These are phyloP conservation scores for Trichoderma harzianum DNA, from an alignment of 2,329 filamentous ascomycete species.

Conservation along the genomic window DNA sequence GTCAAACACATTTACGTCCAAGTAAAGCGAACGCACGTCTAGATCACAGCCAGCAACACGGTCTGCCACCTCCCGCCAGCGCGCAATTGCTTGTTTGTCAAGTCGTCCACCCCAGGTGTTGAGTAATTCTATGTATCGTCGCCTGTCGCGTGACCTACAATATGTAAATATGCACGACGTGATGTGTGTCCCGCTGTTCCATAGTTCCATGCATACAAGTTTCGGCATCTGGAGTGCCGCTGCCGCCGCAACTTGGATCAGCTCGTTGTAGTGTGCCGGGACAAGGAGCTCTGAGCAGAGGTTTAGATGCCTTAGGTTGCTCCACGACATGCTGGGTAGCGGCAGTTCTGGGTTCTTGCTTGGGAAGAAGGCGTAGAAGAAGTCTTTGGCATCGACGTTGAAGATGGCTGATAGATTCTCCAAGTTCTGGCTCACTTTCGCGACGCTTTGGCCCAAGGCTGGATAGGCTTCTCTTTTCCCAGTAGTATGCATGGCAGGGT, in stretches of 20 bases:
- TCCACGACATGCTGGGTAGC: neutral
- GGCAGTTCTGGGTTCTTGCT: neutral
- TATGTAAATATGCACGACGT: neutral
- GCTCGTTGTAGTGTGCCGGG: neutral
- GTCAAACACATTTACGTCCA: neutral
- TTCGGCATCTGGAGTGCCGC: neutral
- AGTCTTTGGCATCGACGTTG: neutral
- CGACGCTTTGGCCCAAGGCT: neutral
- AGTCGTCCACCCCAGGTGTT: neutral
- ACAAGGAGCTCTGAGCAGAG: neutral
- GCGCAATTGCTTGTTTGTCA: neutral
- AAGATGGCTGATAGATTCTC: neutral
- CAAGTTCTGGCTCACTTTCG: neutral
- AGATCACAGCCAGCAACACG: neutral
- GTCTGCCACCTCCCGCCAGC: neutral
- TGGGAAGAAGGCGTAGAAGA: neutral
- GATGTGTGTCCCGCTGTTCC: neutral
- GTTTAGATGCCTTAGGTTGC: neutral
- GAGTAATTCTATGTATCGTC: neutral
- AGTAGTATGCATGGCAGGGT: accelerated
- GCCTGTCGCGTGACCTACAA: neutral
- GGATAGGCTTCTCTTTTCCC: neutral
- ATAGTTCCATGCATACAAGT: neutral
- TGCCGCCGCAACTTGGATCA: neutral
- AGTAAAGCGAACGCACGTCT: neutral